Conservation (phyloP, 768 basidiomycete species). For the Pleurotus platypus region DNA sequence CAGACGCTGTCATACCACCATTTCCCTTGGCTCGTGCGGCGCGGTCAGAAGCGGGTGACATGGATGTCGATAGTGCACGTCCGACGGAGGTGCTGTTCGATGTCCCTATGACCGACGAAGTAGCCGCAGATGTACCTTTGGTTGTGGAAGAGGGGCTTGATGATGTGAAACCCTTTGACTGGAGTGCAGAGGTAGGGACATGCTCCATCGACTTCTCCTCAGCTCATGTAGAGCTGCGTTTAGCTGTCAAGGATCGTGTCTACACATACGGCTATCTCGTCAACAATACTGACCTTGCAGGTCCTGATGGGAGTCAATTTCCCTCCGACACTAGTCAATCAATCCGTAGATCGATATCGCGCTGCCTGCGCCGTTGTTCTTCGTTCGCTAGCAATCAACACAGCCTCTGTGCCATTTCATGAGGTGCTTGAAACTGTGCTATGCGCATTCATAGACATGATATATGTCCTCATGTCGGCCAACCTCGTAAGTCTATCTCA, state of each 20-base stretch:
- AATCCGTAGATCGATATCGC: constrained; percentile 32
- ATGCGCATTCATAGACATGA: constrained; percentile 37
- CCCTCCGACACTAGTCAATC: constrained; percentile 15
- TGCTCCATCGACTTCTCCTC: not conserved
- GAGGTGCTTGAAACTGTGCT: constrained; percentile 13
- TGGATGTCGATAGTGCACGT: not conserved
- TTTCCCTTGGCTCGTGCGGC: not conserved
- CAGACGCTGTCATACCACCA: not conserved
- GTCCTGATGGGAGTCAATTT: constrained; percentile 39
- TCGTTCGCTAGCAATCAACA: not conserved
- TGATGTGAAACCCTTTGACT: constrained; percentile 39
- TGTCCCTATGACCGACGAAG: constrained; percentile 32
- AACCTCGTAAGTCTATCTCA: constrained; percentile 34
- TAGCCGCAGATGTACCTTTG: constrained; percentile 21
- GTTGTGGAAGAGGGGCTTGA: constrained; percentile 24
- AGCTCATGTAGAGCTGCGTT: constrained; percentile 6
- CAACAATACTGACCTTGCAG: constrained; percentile 46
- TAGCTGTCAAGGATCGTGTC: constrained; percentile 63
- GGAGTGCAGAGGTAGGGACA: constrained; percentile 51
- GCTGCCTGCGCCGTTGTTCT: constrained; percentile 35
- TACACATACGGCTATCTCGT: constrained; percentile 43
- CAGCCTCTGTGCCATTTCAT: not conserved
- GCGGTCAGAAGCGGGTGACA: not conserved
- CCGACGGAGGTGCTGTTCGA: constrained; percentile 14
- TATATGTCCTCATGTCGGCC: constrained; percentile 29